phyloP scores from a whole-genome alignment of 176 grass and related monocot genomes.

The Oryza nivara region DNA sequence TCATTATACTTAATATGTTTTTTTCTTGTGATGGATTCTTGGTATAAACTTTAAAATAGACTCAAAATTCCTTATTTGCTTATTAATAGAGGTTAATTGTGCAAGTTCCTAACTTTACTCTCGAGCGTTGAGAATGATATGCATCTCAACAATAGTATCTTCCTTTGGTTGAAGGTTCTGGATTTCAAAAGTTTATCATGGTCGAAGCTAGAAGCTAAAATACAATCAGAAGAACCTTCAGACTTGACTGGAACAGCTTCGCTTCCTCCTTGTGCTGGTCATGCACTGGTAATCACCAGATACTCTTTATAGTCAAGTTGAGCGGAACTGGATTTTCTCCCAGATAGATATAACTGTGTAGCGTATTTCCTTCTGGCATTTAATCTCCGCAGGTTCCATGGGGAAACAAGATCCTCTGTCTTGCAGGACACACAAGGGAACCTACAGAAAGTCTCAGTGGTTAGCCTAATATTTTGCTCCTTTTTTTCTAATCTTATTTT shows the following conservation, averaged over 20 bases:
- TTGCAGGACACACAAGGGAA: slow-evolving; percentile 84
- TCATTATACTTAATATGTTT: background rate
- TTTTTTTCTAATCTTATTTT: slow-evolving; percentile 4
- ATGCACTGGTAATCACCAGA: slow-evolving; percentile 74
- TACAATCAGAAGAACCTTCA: slow-evolving; percentile 53
- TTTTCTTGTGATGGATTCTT: background rate
- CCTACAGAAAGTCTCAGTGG: slow-evolving; percentile 73
- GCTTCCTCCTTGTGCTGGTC: slow-evolving; percentile 77
- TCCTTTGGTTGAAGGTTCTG: slow-evolving; percentile 65
- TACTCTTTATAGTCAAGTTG: slow-evolving; percentile 1
- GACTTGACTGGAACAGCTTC: slow-evolving; percentile 48
- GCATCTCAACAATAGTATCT: background rate
- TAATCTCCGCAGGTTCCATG: slow-evolving; percentile 60
- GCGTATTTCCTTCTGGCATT: slow-evolving; percentile 20
- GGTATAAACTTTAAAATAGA: background rate
- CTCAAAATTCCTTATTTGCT: background rate
- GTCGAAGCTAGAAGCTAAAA: slow-evolving; percentile 80
- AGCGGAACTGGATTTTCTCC: background rate
- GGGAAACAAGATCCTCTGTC: slow-evolving; percentile 81
- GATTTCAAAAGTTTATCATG: slow-evolving; percentile 87
- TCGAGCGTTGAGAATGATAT: background rate
- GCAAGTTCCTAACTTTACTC: background rate
- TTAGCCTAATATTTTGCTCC: slow-evolving; percentile 40
- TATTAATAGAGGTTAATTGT: background rate
- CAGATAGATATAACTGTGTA: slow-evolving; percentile 28